Evolutionary conservation across 768 basidiomycete species (phyloP).

Genomic region (Pilatotrama ljubarskyi): DNA sequence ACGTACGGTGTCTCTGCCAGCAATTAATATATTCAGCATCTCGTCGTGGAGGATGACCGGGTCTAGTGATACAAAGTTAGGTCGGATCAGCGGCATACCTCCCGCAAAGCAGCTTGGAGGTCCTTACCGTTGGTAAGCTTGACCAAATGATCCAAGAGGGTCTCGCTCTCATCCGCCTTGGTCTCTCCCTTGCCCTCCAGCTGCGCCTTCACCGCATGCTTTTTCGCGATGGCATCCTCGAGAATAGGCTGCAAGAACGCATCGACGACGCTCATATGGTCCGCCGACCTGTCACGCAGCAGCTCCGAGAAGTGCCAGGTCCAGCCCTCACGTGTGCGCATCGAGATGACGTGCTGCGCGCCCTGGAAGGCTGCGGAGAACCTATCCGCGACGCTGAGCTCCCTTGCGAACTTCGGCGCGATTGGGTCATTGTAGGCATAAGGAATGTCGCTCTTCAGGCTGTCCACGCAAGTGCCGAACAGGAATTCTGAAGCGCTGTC

Average conservation of each 20-base stretch:
- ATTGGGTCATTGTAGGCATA: conserved; percentile 6
- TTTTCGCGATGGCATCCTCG: conserved; percentile 27
- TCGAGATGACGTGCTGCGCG: conserved; percentile 34
- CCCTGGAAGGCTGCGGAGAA: conserved; percentile 32
- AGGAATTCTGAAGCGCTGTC: conserved; percentile 57
- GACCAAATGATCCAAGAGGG: conserved; percentile 43
- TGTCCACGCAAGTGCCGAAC: conserved; percentile 46
- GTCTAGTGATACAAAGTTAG: conserved; percentile 21
- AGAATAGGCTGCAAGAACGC: conserved; percentile 42
- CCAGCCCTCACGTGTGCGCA: conserved; percentile 33
- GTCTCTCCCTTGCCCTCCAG: conserved; percentile 3
- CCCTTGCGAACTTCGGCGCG: background rate
- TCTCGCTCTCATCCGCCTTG: conserved; percentile 33
- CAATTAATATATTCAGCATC: conserved; percentile 36
- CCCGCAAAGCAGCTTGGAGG: background rate
- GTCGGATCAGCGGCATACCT: background rate
- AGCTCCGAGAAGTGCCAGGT: conserved; percentile 45
- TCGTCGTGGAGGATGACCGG: conserved; percentile 34
- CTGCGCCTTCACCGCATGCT: conserved; percentile 4
- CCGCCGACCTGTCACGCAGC: conserved; percentile 30
- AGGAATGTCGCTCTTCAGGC: conserved; percentile 30
- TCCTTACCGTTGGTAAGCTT: conserved; percentile 39
- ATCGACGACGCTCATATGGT: conserved; percentile 41
- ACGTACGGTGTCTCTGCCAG: conserved; percentile 36
- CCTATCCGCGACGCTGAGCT: conserved; percentile 9